Percentiles rank a stretch among this genome's conserved stretches.
These are phyloP conservation scores for Schwanniomyces occidentalis DNA, from an alignment of 805 yeast species.

Conservation along the genomic window DNA sequence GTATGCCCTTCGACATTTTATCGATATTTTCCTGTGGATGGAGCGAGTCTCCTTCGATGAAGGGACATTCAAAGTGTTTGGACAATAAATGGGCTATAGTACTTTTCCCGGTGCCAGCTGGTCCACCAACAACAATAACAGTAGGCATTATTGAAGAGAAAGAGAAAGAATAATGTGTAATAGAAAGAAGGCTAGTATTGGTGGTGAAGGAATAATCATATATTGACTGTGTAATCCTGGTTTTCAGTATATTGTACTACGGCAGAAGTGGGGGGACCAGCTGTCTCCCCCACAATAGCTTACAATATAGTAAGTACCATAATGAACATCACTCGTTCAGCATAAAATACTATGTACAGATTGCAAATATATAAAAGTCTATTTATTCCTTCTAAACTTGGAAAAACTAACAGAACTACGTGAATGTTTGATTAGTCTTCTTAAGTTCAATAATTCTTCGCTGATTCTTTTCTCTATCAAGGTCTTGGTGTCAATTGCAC, in stretches of 20 bases:
- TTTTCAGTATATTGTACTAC: no score
- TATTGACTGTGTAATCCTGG: no score
- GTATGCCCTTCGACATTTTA: constrained; percentile 81
- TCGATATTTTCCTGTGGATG: constrained; percentile 73
- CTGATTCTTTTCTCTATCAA: constrained; percentile 65
- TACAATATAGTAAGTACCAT: no score
- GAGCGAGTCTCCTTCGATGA: constrained; percentile 81
- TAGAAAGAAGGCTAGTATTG: no score
- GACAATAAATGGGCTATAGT: constrained; percentile 65
- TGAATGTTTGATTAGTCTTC: constrained; percentile 17
- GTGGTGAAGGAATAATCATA: no score
- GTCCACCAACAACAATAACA: constrained; percentile 81
- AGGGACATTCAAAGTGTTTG: constrained; percentile 48
- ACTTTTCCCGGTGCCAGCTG: constrained; percentile 94
- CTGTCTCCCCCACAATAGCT: no score
- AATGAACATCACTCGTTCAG: background rate
- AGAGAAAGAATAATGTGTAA: no score
- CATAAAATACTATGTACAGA: background rate
- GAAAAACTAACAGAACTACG: constrained; percentile 2
- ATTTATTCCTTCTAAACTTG: background rate
- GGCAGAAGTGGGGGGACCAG: background rate
- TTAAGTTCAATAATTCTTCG: constrained; percentile 42
- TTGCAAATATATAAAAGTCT: background rate
- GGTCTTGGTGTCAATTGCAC: constrained; percentile 68
- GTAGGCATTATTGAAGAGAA: constrained; percentile 13